A percentile compares a stretch with the other conserved stretches of the same genome.
phyloP scores from a whole-genome alignment of 192 early-diverging fungal genomes.

The Umbelopsis isabellina region DNA sequence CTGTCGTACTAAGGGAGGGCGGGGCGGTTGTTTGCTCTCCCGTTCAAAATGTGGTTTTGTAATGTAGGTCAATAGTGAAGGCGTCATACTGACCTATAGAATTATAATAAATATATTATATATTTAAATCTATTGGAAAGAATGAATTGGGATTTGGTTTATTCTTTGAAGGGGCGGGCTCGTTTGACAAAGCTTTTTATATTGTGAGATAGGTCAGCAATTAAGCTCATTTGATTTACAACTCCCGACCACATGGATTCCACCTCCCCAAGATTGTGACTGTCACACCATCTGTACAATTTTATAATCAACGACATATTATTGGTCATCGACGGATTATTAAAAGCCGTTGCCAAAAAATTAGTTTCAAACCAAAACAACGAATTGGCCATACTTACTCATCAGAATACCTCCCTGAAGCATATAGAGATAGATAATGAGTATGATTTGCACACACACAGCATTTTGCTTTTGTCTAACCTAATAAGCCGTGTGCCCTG shows the following conservation, averaged over 20 bases:
- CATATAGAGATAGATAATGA: too few relatives aligned
- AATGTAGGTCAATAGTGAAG: conserved; percentile 13
- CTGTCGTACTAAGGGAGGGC: conserved; percentile 5
- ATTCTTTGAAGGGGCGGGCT: background rate
- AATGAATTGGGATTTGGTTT: background rate
- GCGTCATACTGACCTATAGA: conserved; percentile 5
- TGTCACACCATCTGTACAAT: conserved; percentile 2
- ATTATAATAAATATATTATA: background rate
- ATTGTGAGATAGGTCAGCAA: background rate
- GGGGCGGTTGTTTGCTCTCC: background rate
- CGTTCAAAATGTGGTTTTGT: conserved; percentile 11
- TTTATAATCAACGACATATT: background rate
- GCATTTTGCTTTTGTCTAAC: too few relatives aligned
- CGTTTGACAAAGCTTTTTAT: background rate
- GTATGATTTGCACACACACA: too few relatives aligned
- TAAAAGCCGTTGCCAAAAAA: too few relatives aligned
- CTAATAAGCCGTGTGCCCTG: too few relatives aligned
- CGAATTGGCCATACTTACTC: too few relatives aligned
- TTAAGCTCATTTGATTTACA: background rate
- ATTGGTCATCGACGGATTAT: background rate
- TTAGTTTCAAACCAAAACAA: too few relatives aligned
- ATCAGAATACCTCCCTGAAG: too few relatives aligned
- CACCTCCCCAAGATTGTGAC: conserved; percentile 19
- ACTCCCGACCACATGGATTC: background rate
- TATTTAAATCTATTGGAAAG: background rate